Evolutionary conservation across 1,139 yeast species (phyloP), one percentile per base, ranked within the genome.

Genomic region (Debaryomycetaceae sp.): DNA sequence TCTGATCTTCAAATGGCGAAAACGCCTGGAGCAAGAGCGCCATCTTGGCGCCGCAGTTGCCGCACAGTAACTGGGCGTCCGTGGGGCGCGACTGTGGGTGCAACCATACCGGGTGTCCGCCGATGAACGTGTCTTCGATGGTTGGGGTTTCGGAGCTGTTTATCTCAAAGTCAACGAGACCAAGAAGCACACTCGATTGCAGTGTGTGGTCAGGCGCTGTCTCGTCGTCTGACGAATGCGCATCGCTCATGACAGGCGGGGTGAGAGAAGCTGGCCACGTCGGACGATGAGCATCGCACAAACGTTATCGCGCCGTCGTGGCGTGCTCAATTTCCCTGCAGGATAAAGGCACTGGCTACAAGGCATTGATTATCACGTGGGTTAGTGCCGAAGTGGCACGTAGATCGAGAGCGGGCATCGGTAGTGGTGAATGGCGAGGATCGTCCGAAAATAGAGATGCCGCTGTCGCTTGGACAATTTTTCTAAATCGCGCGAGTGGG

Each of bases 81-180:
- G 66, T 54, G 1, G 95, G 93, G 10, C 58, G 52, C 0, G 86
- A 75, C 1, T 64, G 59, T 2, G 70, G 67, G 37, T 72, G 71
- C 27, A 82, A 57, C 67, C 65, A 76, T 2, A 71, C 49, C 4
- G 93, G 95, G 34, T 68, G 63, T 0, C 93, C 91, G 1, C 96
- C 96, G 23, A 86, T 67, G 43, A 83, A 79, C 1, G 91, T 75
- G 46, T 85, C 95, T 41, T 80, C 86, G 3, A 77, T 51, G 0
- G 77, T 66, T 12, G 85, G 73, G 7, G 33, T 39, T 8, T 45
- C 45, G 3, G 33, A 32, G 3, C 28, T 28, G 11, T 69, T 48
- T 16, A 65, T 66, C 37, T 57, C 69, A 24, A 60, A 65, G 56
- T 75, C 96, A 7, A 77, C 78, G 42, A 75, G 79, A 0, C 93